phyloP scores from a whole-genome alignment of 2,329 filamentous ascomycete species.

The Xylaria hypoxylon region DNA sequence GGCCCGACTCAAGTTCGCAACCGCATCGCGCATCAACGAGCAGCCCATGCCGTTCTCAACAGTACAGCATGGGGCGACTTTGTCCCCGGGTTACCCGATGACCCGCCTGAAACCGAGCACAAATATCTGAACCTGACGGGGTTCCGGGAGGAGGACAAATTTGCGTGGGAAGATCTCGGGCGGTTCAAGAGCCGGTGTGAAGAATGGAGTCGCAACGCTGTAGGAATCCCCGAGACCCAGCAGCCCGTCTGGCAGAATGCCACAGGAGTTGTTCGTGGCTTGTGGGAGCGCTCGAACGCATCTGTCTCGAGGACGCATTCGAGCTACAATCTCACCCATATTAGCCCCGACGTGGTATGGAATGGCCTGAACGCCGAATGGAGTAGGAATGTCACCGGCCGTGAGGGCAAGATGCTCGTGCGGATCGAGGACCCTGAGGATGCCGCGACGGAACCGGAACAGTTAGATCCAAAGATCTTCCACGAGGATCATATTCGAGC shows the following conservation, averaged over 20 bases:
- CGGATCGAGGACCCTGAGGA: constrained; percentile 69
- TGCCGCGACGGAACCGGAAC: constrained; percentile 57
- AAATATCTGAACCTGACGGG: constrained; percentile 79
- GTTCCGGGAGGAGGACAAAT: constrained; percentile 77
- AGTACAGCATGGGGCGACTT: constrained; percentile 71
- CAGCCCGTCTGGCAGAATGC: constrained; percentile 78
- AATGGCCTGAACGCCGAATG: constrained; percentile 69
- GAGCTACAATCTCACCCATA: constrained; percentile 72
- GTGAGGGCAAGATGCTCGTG: constrained; percentile 75
- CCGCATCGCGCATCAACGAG: constrained; percentile 64
- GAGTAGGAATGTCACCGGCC: constrained; percentile 83
- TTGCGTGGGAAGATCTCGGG: constrained; percentile 80
- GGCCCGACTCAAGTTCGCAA: constrained; percentile 57
- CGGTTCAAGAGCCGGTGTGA: constrained; percentile 74
- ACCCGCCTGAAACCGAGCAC: constrained; percentile 47
- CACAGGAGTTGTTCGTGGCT: constrained; percentile 80
- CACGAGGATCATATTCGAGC: constrained; percentile 64
- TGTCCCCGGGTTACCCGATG: constrained; percentile 54
- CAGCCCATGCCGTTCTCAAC: constrained; percentile 66
- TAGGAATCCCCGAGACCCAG: constrained; percentile 56
- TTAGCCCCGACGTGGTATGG: constrained; percentile 75
- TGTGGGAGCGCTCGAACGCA: constrained; percentile 73
- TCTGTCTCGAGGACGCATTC: constrained; percentile 60
- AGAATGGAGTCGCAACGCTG: constrained; percentile 68
- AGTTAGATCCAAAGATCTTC: constrained; percentile 51